Evolutionary conservation across 352 stramenopile genomes (phyloP).

Genomic region (Pythium biforme): DNA sequence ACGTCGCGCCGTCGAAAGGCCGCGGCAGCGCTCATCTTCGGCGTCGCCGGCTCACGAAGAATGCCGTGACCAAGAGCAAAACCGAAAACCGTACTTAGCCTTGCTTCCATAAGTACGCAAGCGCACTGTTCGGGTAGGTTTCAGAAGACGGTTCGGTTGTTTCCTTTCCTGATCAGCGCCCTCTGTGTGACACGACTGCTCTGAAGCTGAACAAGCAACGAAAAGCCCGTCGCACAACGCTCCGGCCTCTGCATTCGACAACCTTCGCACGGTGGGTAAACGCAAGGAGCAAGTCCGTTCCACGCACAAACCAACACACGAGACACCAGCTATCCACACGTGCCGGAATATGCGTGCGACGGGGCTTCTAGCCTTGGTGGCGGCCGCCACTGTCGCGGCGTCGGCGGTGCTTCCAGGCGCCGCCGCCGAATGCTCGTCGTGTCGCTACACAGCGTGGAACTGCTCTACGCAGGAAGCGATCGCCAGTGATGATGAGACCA

Average conservation of each 20-base stretch:
- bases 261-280: not conserved
- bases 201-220: not conserved
- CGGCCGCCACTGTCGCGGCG: constrained; percentile 23
- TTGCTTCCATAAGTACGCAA: not conserved
- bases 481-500: constrained; percentile 1
- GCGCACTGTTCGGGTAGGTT: not conserved
- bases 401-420: constrained; percentile 9
- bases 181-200: constrained; percentile 20
- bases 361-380: constrained; percentile 18
- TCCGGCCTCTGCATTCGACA: not conserved
- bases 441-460: constrained; percentile 64
- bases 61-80: not conserved
- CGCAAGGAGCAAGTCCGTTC: too few relatives aligned
- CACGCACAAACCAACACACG: not conserved
- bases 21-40: constrained; percentile 38
- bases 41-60: not conserved
- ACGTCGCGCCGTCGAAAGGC: constrained; percentile 58
- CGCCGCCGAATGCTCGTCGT: constrained; percentile 47
- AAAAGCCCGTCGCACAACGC: not conserved
- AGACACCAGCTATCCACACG: not conserved
- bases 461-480: constrained; percentile 33
- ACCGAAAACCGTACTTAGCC: constrained; percentile 12
- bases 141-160: constrained; percentile 10
- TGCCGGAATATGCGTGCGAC: constrained; percentile 4
- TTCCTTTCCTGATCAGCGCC: constrained; percentile 26